phyloP scores from a whole-genome alignment of 257 asterid genomes.

The Jasminum sambac region DNA sequence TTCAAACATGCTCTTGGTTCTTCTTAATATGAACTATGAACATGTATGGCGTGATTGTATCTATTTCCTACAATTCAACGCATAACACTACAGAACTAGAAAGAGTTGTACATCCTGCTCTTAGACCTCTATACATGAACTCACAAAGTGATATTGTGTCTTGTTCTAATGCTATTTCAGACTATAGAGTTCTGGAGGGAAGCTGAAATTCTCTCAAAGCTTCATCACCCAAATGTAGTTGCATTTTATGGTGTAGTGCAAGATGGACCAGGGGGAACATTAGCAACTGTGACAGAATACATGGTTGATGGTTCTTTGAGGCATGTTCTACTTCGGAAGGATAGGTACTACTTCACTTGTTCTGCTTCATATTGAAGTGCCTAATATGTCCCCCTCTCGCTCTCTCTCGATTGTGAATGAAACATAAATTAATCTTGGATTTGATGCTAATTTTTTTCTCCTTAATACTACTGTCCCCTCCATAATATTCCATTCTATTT shows the following conservation, averaged over 20 bases:
- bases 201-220: slow-evolving; percentile 73
- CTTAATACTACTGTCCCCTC: slow-evolving; percentile 5
- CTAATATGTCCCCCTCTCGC: neutral
- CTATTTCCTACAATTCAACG: slow-evolving; percentile 14
- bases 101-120: neutral
- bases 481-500: slow-evolving; percentile 6
- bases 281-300: slow-evolving; percentile 71
- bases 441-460: neutral
- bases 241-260: slow-evolving; percentile 77
- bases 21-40: slow-evolving; percentile 7
- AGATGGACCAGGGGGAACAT: slow-evolving; percentile 74
- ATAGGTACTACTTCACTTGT: slow-evolving; percentile 39
- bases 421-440: neutral
- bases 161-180: slow-evolving; percentile 32
- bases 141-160: slow-evolving; percentile 5
- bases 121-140: neutral
- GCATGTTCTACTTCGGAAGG: slow-evolving; percentile 68
- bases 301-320: slow-evolving; percentile 76
- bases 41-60: neutral
- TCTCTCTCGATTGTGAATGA: neutral
- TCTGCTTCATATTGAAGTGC: slow-evolving; percentile 12
- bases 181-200: slow-evolving; percentile 70
- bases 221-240: slow-evolving; percentile 80
- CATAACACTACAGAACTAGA: slow-evolving; percentile 17
- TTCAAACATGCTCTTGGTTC: slow-evolving; percentile 3